Evolutionary conservation across 352 stramenopile species (phyloP), one percentile per base, ranked within the genome.

Genomic region (Globisporangium uncinulatum): DNA sequence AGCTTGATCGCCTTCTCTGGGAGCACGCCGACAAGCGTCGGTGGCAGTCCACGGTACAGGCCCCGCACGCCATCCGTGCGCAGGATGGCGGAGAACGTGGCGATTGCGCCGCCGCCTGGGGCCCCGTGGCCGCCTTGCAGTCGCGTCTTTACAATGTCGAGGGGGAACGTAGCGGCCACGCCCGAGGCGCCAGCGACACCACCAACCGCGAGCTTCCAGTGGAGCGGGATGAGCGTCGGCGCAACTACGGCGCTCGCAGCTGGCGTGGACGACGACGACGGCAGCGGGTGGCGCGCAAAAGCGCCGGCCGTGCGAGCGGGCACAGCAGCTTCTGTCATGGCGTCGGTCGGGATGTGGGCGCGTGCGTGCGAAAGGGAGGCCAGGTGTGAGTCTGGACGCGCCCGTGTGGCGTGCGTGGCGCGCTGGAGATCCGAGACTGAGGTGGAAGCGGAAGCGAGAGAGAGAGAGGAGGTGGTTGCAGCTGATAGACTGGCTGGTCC

Each of bases 121-220:
- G 64, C 39, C 71, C 83, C 56, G 39, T 44, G 39, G 3, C 85
- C 74, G 46, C 79, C 92, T 69, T 97, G 92, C 63, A 98, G 69
- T 21, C 94, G 79, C 14, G 92, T 98, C 75, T 98, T 98, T 63
- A 97, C 79, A 51, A 97, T 85, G 74, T 98, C 92, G 56, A 97
- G 86, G 44, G 91, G 90, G 73, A 96, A 97, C 11, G 95, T 93
- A 10, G 82, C 62, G 39, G 76, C 71, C 55, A 90, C 86, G 47
- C 88, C 91, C 39, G 97, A 73, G 54, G 83, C 81, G 10, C 89
- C 90, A 7, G 91, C 89, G 45, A 97, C 74, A 37, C 83, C 83
- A 43, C 87, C 88, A 17, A 97, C 73, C 7, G 73, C 73, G 32
- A 97, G 83, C 63, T 97, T 92, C 62, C 77, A 69, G 54, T 90